A percentile compares a stretch with the other conserved stretches of the same genome.
phyloP scores from a whole-genome alignment of 805 yeast genomes.

The Candida golubevii region DNA sequence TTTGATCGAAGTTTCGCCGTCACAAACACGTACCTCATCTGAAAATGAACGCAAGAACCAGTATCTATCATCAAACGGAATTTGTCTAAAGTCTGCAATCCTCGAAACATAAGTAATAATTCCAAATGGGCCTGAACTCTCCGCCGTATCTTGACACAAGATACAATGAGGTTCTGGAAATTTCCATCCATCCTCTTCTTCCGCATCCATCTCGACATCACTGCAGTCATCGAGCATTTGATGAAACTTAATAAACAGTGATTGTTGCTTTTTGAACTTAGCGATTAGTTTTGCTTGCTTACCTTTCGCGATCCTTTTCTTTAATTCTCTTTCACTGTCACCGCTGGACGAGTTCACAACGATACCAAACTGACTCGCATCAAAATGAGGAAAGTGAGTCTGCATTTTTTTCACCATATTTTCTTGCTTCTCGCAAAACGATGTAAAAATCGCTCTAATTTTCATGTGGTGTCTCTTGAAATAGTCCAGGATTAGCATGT shows the following conservation, averaged over 20 bases:
- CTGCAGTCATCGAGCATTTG: slow-evolving; percentile 26
- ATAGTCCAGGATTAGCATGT: slow-evolving; percentile 37
- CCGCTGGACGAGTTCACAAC: slow-evolving; percentile 10
- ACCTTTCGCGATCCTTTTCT: slow-evolving; percentile 64
- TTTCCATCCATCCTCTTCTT: slow-evolving; percentile 48
- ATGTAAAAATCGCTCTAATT: slow-evolving; percentile 50
- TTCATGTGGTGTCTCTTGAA: slow-evolving; percentile 47
- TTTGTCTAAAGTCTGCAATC: slow-evolving; percentile 55
- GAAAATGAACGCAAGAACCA: slow-evolving; percentile 66
- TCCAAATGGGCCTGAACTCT: slow-evolving; percentile 67
- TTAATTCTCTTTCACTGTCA: slow-evolving; percentile 47
- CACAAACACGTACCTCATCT: slow-evolving; percentile 33
- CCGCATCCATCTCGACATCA: slow-evolving; percentile 43
- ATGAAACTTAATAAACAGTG: slow-evolving; percentile 60
- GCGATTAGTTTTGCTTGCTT: slow-evolving; percentile 71
- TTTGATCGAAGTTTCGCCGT: slow-evolving; percentile 12
- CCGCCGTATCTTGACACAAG: slow-evolving; percentile 73
- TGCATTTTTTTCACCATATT: slow-evolving; percentile 19
- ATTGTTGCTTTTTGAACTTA: slow-evolving; percentile 75
- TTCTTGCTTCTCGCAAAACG: slow-evolving; percentile 23
- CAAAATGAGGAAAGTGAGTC: slow-evolving; percentile 22
- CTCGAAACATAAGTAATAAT: slow-evolving; percentile 59
- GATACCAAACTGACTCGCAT: slow-evolving; percentile 19
- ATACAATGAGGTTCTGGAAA: slow-evolving; percentile 76
- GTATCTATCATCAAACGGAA: slow-evolving; percentile 59